Base-by-base conservation (phyloP, 768 basidiomycete species). In the Agrocybe praecox region DNA sequence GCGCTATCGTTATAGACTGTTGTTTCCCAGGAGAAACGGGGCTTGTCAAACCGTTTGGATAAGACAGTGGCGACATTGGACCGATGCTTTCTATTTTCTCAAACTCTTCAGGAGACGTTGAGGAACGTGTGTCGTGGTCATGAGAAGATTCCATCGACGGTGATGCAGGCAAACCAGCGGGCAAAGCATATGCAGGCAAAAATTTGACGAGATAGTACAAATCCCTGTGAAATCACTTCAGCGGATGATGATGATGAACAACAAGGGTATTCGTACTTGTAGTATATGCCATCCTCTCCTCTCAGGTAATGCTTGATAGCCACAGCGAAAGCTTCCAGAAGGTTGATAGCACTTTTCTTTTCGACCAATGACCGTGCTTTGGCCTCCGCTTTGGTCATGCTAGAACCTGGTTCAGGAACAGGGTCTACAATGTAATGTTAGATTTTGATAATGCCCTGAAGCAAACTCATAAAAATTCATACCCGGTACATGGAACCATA, bases 401-500 rank as follows among this genome's bases (percentile, higher is more conserved):
- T 56, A 56, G 58, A 62, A 44, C 55, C 52, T 6, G 67, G 58
- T 14, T 66, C 45, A 11, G 57, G 62, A 60, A 67, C 72, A 75
- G 53, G 26, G 29, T 9, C 17, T 34, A 29, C 32, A 43, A 23
- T 49, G 17, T 14, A 29, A 49, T 7, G 57, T 22, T 19, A 19
- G 10, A 29, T 14, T 49, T 52, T 11, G 6, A 49, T 43, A 11
- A 51, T 22, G 52, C 29, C 9, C n/a, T 15, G 33, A 18, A 11
- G 26, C 5, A 29, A 5, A 29, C 9, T 29, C 26, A 29, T 29
- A 29, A 9, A 29, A 21, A 29, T 7, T 59, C 76, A 23, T 63
- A 85, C 86, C 76, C 18, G 82, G 82, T 8, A 88, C 77, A 70
- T 88, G 87, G 68, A 89, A 84, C 88, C 88, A 89, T 8, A 85